Evolutionary conservation across 2,329 filamentous ascomycete species (phyloP).

Genomic region (Mycosphaerella arachidis): DNA sequence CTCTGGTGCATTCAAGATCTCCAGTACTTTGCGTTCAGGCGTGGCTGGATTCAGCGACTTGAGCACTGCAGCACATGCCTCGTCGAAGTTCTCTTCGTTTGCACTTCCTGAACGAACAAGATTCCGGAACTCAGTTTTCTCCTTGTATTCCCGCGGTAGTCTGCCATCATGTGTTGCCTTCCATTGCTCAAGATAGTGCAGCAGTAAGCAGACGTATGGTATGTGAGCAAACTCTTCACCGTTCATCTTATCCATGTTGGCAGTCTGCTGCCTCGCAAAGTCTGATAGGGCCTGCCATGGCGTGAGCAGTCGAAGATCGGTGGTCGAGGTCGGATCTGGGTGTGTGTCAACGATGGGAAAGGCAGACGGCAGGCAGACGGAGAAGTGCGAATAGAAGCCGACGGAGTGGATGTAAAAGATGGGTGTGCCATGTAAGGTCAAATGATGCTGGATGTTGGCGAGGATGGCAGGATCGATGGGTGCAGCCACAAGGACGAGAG

Average conservation of each 20-base stretch:
- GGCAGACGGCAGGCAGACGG: constrained; percentile 67
- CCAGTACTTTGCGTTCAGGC: constrained; percentile 64
- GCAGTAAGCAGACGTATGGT: constrained; percentile 76
- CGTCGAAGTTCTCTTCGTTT: constrained; percentile 89
- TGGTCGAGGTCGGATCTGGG: constrained; percentile 77
- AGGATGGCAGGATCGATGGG: constrained; percentile 54
- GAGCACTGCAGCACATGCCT: constrained; percentile 80
- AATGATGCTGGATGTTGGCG: constrained; percentile 40
- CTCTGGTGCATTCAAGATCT: constrained; percentile 71
- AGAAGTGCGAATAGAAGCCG: constrained; percentile 88
- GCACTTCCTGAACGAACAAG: constrained; percentile 70
- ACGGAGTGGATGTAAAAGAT: constrained; percentile 80
- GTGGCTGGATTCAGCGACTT: constrained; percentile 72
- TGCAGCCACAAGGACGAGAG: constrained; percentile 57
- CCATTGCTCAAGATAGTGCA: constrained; percentile 81
- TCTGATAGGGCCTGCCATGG: constrained; percentile 79
- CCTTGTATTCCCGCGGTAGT: constrained; percentile 69
- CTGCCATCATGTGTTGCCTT: constrained; percentile 64
- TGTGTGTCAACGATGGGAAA: constrained; percentile 96
- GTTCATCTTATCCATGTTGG: constrained; percentile 61
- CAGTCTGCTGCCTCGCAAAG: constrained; percentile 64
- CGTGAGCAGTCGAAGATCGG: constrained; percentile 75
- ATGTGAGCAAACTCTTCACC: constrained; percentile 86
- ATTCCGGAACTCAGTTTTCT: constrained; percentile 78
- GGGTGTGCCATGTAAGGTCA: constrained; percentile 58